These are phyloP conservation scores for Mariannaea sp. DNA, from an alignment of 2,329 filamentous ascomycete genomes.

Conservation along the genomic window DNA sequence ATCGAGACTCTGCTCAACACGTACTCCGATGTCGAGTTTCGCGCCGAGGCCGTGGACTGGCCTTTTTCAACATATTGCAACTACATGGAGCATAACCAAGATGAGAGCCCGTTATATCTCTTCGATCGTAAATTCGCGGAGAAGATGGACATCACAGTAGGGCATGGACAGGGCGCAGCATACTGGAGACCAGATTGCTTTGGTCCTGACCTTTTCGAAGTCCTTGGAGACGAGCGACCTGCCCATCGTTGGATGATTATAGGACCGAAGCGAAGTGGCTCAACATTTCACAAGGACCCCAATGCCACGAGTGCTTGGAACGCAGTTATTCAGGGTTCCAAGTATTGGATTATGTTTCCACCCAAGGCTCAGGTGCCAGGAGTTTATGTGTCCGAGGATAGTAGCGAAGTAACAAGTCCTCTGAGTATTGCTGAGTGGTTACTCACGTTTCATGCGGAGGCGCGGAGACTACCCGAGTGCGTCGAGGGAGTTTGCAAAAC, in stretches of 20 bases:
- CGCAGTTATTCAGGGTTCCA: conserved; percentile 83
- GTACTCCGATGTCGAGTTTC: conserved; percentile 72
- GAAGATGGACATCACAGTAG: conserved; percentile 78
- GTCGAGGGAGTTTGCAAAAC: conserved; percentile 81
- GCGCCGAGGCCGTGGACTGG: conserved; percentile 95
- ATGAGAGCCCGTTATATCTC: conserved; percentile 90
- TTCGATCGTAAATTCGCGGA: conserved; percentile 87
- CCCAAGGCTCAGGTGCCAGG: conserved; percentile 79
- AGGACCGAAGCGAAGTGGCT: conserved; percentile 83
- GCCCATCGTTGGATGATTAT: conserved; percentile 93
- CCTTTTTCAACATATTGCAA: conserved; percentile 76
- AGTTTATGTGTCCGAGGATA: conserved; percentile 86
- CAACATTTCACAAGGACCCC: conserved; percentile 89
- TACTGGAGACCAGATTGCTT: conserved; percentile 88
- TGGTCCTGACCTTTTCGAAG: conserved; percentile 81
- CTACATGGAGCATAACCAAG: conserved; percentile 79
- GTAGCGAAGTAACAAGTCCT: conserved; percentile 90
- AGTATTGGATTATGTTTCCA: conserved; percentile 99
- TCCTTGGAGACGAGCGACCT: conserved; percentile 77
- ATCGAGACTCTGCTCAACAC: conserved; percentile 66
- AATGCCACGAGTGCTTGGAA: conserved; percentile 87
- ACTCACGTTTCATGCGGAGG: conserved; percentile 84
- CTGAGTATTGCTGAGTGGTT: conserved; percentile 98
- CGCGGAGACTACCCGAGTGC: conserved; percentile 75
- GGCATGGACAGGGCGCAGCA: conserved; percentile 53